phyloP scores from a whole-genome alignment of 164 flowering plant genomes.

The Magnolia officinalis region DNA sequence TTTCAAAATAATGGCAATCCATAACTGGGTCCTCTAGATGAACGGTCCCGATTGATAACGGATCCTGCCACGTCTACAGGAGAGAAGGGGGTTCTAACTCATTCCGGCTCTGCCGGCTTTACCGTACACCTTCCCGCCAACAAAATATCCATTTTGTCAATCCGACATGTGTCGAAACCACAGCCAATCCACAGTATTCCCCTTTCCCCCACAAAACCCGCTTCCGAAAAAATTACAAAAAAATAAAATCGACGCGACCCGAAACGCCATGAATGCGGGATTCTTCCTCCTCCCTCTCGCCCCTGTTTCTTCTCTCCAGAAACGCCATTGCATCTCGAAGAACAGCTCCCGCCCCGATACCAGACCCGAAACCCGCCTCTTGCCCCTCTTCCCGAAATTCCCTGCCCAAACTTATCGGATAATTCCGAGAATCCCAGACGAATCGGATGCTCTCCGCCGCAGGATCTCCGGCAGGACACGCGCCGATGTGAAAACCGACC shows the following conservation, averaged over 20 bases:
- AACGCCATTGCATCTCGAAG: not conserved
- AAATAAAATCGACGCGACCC: not conserved
- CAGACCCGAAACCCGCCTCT: not conserved
- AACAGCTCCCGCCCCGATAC: conserved; percentile 3
- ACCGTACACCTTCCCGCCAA: no score
- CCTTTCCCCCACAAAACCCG: not conserved
- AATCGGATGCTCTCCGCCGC: not conserved
- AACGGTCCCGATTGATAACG: no score
- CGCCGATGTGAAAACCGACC: conserved; percentile 63
- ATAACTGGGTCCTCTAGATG: no score
- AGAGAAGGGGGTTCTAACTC: no score
- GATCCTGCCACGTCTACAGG: no score
- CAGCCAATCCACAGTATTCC: no score
- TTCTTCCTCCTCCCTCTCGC: conserved; percentile 36
- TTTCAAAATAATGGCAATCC: no score
- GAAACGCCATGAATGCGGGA: conserved; percentile 38
- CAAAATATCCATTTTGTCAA: no score
- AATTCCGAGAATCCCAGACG: not conserved
- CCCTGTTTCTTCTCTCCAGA: conserved; percentile 15
- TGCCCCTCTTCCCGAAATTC: conserved; percentile 4
- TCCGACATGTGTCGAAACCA: no score
- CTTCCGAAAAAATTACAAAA: not conserved
- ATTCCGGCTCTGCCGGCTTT: no score
- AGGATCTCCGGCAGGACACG: conserved; percentile 20
- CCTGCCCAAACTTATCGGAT: not conserved